phyloP scores from a whole-genome alignment of 257 asterid species.

The Solanum piurae region DNA sequence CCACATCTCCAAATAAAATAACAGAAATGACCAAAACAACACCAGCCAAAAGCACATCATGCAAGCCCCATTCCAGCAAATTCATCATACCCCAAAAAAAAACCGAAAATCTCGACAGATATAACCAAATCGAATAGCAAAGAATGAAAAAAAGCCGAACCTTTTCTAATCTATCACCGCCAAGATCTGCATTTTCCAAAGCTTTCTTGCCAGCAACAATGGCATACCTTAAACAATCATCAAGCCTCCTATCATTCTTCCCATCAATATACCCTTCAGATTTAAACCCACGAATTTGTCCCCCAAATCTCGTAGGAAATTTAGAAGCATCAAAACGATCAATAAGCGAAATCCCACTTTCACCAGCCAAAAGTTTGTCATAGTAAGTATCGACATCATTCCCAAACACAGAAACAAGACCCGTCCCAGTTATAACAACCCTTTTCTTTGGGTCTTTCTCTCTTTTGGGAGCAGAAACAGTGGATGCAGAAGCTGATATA shows the following conservation, averaged over 20 bases:
- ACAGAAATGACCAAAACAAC: not conserved
- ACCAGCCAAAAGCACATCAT: not conserved
- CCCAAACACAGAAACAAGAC: constrained; percentile 45
- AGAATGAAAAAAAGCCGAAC: not conserved
- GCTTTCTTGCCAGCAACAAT: constrained; percentile 49
- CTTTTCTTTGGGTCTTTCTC: constrained; percentile 52
- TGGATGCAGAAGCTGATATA: constrained; percentile 17
- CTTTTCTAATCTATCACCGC: constrained; percentile 21
- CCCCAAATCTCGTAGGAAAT: constrained; percentile 48
- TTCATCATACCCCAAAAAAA: not conserved
- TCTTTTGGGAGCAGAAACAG: constrained; percentile 34
- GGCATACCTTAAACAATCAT: constrained; percentile 46
- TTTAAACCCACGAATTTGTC: constrained; percentile 42
- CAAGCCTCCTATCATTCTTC: constrained; percentile 48
- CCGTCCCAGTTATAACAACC: constrained; percentile 50
- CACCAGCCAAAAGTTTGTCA: constrained; percentile 37
- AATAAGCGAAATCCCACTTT: constrained; percentile 41
- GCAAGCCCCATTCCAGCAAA: not conserved
- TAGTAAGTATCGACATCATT: constrained; percentile 35
- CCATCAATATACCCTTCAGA: constrained; percentile 51
- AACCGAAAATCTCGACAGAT: not conserved
- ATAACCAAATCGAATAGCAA: not conserved
- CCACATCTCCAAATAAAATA: not conserved
- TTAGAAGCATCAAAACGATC: constrained; percentile 52
- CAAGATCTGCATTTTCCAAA: constrained; percentile 43